Evolutionary conservation across 371 early-diverging fungal species (phyloP).

Genomic region (Mortierella sp.): DNA sequence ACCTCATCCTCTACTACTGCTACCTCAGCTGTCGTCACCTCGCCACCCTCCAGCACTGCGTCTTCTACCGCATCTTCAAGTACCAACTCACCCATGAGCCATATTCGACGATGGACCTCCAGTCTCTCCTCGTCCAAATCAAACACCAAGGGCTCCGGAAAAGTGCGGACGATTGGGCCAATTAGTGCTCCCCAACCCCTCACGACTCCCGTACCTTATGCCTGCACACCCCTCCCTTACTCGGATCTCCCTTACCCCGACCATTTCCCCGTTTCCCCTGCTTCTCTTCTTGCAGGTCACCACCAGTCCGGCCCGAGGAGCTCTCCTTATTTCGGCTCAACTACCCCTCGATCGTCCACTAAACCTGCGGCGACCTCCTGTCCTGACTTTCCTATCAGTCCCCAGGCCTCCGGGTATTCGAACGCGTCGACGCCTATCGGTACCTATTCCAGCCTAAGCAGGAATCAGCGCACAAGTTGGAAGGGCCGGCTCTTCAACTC

Average conservation of each 20-base stretch:
- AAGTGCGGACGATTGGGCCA: constrained; percentile 38
- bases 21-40: not conserved
- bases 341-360: constrained; percentile 17
- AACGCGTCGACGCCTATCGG: not conserved
- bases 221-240: constrained; percentile 52
- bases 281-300: not conserved
- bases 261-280: not conserved
- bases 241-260: constrained; percentile 15
- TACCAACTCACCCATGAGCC: constrained; percentile 37
- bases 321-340: not conserved
- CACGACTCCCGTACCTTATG: constrained; percentile 42
- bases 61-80: constrained; percentile 7
- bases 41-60: constrained; percentile 11
- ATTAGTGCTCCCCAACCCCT: constrained; percentile 47
- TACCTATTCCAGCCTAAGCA: constrained; percentile 7
- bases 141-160: constrained; percentile 18
- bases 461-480: constrained; percentile 33
- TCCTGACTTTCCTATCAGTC: constrained; percentile 19
- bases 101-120: constrained; percentile 50
- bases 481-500: constrained; percentile 38
- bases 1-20: not conserved
- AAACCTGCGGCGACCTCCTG: constrained; percentile 36
- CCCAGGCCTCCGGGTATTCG: constrained; percentile 3
- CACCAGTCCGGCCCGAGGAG: not conserved
- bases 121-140: constrained; percentile 30